Base-by-base conservation (phyloP, 1,284 basidiomycete genomes). In the Cerrena zonata region DNA sequence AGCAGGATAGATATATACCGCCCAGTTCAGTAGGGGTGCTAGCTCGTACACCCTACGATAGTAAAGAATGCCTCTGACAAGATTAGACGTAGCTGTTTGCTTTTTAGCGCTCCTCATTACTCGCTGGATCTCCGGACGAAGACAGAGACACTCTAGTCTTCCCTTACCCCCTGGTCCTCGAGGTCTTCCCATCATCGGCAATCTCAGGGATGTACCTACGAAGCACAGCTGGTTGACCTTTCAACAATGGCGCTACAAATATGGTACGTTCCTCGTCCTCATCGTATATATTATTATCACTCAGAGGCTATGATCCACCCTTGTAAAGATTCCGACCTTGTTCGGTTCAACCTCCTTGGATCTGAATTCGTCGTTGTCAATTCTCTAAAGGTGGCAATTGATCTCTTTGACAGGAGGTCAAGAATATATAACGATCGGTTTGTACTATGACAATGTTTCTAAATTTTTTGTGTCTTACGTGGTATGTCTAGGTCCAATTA, bases 181-280 rank as follows among this genome's bases (percentile, higher is more conserved):
- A 24, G 59, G 61, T 11, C 42, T 61, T 11, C 61, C 61, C 2
- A 30, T 63, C 27, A 7, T 63, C 11, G 61, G 61, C n/a, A 63
- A 63, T 45, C 43, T 52, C 1, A 38, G 54, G 18, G 55, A 62
- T 40, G 54, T 63, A 12, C 61, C 61, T 1, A 49, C 47, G 24
- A 45, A 42, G 19, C 47, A 52, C 34, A 54, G 50, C 13, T 61
- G 61, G 56, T 37, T 58, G 25, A 52, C 53, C 5, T 62, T 58
- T 42, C 40, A 22, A 30, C 39, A 51, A 26, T 34, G 30, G 30
- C 7, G 30, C 7, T 7, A 34, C 7, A 15, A 7, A 34, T 7
- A 34, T 15, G 15, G 30, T 34, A 34, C 15, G 30, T 34, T 15
- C 15, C n/a, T n/a, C n/a, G n/a, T n/a, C n/a, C n/a, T n/a, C n/a